phyloP scores from a whole-genome alignment of 371 early-diverging fungal species.

The Dinochytrium kinnereticum region DNA sequence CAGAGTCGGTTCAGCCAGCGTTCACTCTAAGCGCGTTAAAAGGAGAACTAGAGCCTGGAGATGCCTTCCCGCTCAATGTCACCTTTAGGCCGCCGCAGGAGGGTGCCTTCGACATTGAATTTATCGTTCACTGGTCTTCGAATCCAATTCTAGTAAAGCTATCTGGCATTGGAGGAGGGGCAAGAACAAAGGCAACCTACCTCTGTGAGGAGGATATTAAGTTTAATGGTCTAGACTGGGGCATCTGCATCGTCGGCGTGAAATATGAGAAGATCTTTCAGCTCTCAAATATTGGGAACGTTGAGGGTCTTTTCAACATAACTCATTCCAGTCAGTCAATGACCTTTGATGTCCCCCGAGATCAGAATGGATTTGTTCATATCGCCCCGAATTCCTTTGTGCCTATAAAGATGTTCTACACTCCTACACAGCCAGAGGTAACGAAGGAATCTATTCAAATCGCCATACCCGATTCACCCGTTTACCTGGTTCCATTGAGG shows the following conservation, averaged over 20 bases:
- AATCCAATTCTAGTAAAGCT: conserved; percentile 46
- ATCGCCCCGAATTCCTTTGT: conserved; percentile 38
- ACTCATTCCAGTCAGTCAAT: conserved; percentile 42
- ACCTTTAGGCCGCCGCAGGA: conserved; percentile 47
- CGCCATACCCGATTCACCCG: conserved; percentile 29
- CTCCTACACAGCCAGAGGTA: conserved; percentile 40
- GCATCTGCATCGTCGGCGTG: conserved; percentile 47
- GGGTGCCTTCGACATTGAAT: conserved; percentile 39
- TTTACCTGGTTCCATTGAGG: conserved; percentile 35
- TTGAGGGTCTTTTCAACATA: conserved; percentile 46
- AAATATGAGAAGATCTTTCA: conserved; percentile 40
- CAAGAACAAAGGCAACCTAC: conserved; percentile 40
- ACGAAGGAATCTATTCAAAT: conserved; percentile 44
- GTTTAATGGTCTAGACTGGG: conserved; percentile 53
- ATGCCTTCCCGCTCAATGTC: conserved; percentile 37
- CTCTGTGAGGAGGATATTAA: conserved; percentile 32
- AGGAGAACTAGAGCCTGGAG: conserved; percentile 47
- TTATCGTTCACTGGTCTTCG: conserved; percentile 47
- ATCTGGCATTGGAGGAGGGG: conserved; percentile 54
- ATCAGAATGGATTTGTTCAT: conserved; percentile 37
- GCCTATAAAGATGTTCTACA: conserved; percentile 37
- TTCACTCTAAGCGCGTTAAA: conserved; percentile 28
- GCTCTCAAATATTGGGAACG: conserved; percentile 54
- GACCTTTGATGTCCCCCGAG: conserved; percentile 34
- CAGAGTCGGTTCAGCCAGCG: conserved; percentile 1